Evolutionary conservation across 805 yeast species (phyloP).

Genomic region (Candida nemodendra): DNA sequence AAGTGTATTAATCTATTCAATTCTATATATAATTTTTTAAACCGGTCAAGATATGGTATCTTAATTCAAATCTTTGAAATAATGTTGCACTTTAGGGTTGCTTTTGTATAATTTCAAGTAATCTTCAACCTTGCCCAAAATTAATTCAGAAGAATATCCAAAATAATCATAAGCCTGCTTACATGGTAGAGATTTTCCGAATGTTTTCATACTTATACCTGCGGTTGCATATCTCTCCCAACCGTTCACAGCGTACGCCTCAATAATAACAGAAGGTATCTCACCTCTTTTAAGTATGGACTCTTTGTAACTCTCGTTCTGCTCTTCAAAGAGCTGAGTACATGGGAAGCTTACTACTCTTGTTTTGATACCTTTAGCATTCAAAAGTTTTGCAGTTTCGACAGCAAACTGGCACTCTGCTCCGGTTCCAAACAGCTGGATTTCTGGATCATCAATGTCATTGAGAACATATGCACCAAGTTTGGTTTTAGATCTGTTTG

Average conservation of each 20-base stretch:
- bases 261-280: conserved; percentile 87
- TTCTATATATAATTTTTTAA: too few species aligned
- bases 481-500: conserved; percentile 74
- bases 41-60: neutral
- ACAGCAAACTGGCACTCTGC: conserved; percentile 86
- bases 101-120: conserved; percentile 20
- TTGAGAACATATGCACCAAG: conserved; percentile 88
- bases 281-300: conserved; percentile 85
- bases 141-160: conserved; percentile 88
- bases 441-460: conserved; percentile 57
- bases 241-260: conserved; percentile 86
- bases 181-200: conserved; percentile 95
- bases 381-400: conserved; percentile 75
- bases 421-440: conserved; percentile 80
- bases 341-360: conserved; percentile 92
- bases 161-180: conserved; percentile 75
- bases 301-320: conserved; percentile 76
- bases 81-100: conserved; percentile 23
- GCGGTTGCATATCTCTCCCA: conserved; percentile 96
- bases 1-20: neutral
- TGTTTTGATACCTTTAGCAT: conserved; percentile 62
- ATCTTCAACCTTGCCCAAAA: conserved; percentile 48
- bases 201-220: conserved; percentile 90
- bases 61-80: conserved; percentile 32
- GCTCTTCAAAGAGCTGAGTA: conserved; percentile 83